Base-by-base conservation (phyloP, 2,329 filamentous ascomycete genomes). In the Penicillium janthinellum region DNA sequence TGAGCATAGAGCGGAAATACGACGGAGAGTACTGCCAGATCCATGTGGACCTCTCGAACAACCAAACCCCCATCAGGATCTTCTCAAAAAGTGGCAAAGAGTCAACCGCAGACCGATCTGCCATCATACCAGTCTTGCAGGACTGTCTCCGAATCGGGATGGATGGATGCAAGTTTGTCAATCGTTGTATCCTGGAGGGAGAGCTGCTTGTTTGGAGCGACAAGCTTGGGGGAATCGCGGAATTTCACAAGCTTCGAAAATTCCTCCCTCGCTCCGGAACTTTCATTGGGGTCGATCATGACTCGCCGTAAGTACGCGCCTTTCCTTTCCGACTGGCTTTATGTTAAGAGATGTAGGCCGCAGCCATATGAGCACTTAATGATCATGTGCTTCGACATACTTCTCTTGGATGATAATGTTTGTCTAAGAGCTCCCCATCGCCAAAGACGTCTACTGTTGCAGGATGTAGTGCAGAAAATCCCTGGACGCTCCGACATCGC, bases 41-140 rank as follows among this genome's bases (percentile, higher is more conserved):
- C 34, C 92, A 96, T 68, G 79, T 96, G 41, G 87, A 96, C 69
- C 77, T 90, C 6, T 78, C 79, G 8, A 86, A 84, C 78, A 15
- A 57, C 14, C 49, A 71, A 59, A 71, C 82, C 0, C 84, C 81
- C 50, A 86, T 96, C 31, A 88, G 89, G 63, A 94, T 96, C 34
- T 96, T 95, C 71, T 96, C 92, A 10, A 97, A 96, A 72, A 95
- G 91, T 68, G 91, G 92, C 59, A 96, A 95, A 71, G 91, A 96
- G 65, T 94, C 92, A 47, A 96, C 92, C 0, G 71, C 78, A 54
- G 92, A 96, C 72, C 84, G 90, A 37, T 67, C 74, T 11, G 80
- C 79, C 1, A 74, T 96, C 22, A 87, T 90, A 56, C 81, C 83
- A 2, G 83, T 83, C 1, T 86, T 96, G 57, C 80, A 82, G 42